phyloP scores from a whole-genome alignment of 495 filamentous ascomycete genomes.

The Aspergillus sclerotioniger region DNA sequence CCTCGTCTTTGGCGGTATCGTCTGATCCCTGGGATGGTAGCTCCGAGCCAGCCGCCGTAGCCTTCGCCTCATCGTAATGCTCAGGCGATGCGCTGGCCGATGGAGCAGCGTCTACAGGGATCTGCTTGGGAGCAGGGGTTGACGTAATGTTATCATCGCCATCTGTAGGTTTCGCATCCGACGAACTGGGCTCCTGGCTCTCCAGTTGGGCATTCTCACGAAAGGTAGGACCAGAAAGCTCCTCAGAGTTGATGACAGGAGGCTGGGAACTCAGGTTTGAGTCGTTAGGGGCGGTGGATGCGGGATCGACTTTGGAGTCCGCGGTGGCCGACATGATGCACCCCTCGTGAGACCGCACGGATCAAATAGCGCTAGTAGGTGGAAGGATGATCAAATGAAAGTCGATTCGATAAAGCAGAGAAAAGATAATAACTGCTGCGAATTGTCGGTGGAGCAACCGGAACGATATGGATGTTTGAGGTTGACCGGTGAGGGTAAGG shows the following conservation, averaged over 20 bases:
- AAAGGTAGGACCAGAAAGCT: slow-evolving; percentile 13
- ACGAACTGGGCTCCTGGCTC: slow-evolving; percentile 14
- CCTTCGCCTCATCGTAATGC: slow-evolving; percentile 36
- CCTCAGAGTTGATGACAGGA: slow-evolving; percentile 16
- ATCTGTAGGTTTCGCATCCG: slow-evolving; percentile 27
- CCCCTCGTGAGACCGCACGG: neutral
- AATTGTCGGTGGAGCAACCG: slow-evolving; percentile 2
- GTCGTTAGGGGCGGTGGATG: slow-evolving; percentile 21
- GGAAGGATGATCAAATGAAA: neutral
- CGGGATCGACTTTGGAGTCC: slow-evolving; percentile 13
- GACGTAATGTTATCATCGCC: slow-evolving; percentile 28
- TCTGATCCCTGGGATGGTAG: slow-evolving; percentile 36
- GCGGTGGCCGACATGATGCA: neutral
- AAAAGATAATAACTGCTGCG: neutral
- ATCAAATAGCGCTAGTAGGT: neutral
- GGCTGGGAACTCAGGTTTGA: slow-evolving; percentile 13
- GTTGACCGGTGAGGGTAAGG: slow-evolving; percentile 5
- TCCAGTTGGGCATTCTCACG: slow-evolving; percentile 18
- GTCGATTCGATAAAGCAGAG: neutral
- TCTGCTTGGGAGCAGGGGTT: slow-evolving; percentile 19
- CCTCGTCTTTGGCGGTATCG: slow-evolving; percentile 38
- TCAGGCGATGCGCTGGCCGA: slow-evolving; percentile 23
- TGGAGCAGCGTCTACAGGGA: slow-evolving; percentile 16
- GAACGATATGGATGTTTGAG: neutral
- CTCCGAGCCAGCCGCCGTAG: slow-evolving; percentile 23